Conservation (phyloP, 2,329 filamentous ascomycete species). For the Alternaria tenuissima region DNA sequence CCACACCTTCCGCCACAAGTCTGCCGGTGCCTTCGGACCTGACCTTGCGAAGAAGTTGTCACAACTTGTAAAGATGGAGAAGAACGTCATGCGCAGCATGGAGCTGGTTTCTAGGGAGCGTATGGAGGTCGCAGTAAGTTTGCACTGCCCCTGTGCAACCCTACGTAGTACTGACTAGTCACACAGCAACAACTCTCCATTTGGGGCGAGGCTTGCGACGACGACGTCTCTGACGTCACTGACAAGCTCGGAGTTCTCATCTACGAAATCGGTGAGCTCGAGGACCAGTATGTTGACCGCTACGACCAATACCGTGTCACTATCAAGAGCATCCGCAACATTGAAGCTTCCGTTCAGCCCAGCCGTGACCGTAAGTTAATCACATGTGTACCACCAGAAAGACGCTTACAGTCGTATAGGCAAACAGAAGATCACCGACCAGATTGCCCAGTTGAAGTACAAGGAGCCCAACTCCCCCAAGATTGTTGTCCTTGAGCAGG, state of each 20-base stretch:
- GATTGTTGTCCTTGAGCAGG: constrained; percentile 97
- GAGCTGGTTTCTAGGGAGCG: constrained; percentile 93
- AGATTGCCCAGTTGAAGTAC: constrained; percentile 99
- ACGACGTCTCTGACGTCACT: constrained; percentile 98
- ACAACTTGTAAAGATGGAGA: constrained; percentile 99
- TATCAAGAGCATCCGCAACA: constrained; percentile 99
- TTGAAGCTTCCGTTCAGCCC: constrained; percentile 97
- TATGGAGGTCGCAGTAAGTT: constrained; percentile 95
- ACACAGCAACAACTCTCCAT: constrained; percentile 94
- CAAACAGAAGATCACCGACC: constrained; percentile 99
- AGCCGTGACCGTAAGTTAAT: constrained; percentile 86
- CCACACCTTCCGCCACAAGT: constrained; percentile 75
- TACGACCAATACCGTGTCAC: constrained; percentile 99
- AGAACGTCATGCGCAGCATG: constrained; percentile 99
- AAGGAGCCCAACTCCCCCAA: constrained; percentile 98
- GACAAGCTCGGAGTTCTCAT: constrained; percentile 98
- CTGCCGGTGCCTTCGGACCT: constrained; percentile 79
- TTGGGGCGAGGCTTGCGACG: constrained; percentile 95
- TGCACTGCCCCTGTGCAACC: constrained; percentile 12
- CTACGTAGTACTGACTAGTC: constrained; percentile 26
- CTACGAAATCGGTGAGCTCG: constrained; percentile 97
- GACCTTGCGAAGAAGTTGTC: constrained; percentile 98
- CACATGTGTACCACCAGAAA: neutral
- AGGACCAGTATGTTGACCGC: constrained; percentile 97
- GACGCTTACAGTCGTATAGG: constrained; percentile 59